phyloP scores from a whole-genome alignment of 2,329 filamentous ascomycete species.

The Penicillium sclerotiorum region DNA sequence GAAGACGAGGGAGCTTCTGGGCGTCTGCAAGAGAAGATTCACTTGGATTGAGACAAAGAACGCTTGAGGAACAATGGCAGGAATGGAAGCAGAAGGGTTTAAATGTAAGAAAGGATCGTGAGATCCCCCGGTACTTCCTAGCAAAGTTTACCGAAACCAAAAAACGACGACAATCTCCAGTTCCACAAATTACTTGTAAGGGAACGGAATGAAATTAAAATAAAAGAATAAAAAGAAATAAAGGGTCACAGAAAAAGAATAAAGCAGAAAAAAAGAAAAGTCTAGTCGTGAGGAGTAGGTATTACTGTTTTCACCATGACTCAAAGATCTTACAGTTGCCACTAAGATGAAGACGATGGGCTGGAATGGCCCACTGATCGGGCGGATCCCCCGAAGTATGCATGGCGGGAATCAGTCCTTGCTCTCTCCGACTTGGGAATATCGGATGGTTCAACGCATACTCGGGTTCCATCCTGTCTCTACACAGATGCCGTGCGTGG shows the following conservation, averaged over 20 bases:
- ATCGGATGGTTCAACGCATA: neutral
- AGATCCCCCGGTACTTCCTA: slow-evolving; percentile 16
- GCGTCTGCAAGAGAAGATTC: no score
- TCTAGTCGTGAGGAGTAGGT: slow-evolving; percentile 25
- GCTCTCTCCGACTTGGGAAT: slow-evolving; percentile 5
- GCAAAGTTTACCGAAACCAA: slow-evolving; percentile 21
- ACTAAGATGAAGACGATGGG: slow-evolving; percentile 1
- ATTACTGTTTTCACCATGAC: slow-evolving; percentile 29
- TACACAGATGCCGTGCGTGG: no score
- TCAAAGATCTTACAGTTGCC: slow-evolving; percentile 21
- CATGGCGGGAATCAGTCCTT: slow-evolving; percentile 13
- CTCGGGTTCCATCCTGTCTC: no score
- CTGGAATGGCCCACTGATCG: slow-evolving; percentile 16
- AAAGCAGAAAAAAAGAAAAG: slow-evolving; percentile 21
- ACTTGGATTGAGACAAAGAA: no score
- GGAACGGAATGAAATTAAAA: slow-evolving; percentile 21
- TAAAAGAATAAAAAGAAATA: slow-evolving; percentile 7
- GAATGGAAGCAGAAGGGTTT: neutral
- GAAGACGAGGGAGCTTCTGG: no score
- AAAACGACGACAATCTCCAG: slow-evolving; percentile 3
- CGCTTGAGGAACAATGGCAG: neutral
- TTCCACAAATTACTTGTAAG: neutral
- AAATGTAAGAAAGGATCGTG: neutral
- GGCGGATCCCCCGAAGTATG: slow-evolving; percentile 14
- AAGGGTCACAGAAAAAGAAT: neutral